Base-by-base conservation (phyloP, 495 filamentous ascomycete species). In the Parmelia sp. region DNA sequence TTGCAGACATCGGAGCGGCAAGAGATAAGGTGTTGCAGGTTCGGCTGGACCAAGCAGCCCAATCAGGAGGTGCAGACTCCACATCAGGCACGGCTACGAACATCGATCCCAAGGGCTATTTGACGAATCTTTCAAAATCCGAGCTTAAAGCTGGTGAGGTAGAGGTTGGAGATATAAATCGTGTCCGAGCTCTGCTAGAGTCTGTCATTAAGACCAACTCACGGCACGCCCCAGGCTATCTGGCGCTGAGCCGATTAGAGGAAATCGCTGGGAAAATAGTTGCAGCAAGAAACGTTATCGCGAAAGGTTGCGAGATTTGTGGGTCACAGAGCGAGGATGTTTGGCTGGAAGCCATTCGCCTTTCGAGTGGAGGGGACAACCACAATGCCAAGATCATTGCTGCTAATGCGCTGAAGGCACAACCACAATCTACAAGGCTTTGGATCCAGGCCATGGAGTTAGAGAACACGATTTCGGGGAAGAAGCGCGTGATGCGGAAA, bases 361-460 rank as follows among this genome's bases (percentile, higher is more conserved):
- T 97, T 0, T 95, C 51, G 29, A 55, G 51, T 8, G 51, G 51
- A 55, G 51, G 96, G 69, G 90, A 96, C 72, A 85, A 88, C 36
- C 88, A 90, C 27, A 99, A 97, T 70, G 91, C 91, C 65, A 96
- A 93, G 74, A 84, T 97, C 64, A 96, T 97, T 65, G 95, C 92
- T n/a, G 91, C 94, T 11, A 86, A 93, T 64, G 94, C 92, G 3
- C 92, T 99, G 65, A 86, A 92, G 72, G 84, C 88, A 56, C 97
- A 97, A 63, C 88, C 91, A 57, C 85, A 86, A n/a, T 94, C 91
- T 7, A 90, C 95, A 14, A 81, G 85, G 61, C 80, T 99, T 3
- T 99, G 95, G 95, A 85, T 91, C 9, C 91, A 93, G 68, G 94
- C 94, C 1, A 96, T 96, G 89, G 89, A 90, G 67, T 77, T 99